Evolutionary conservation across 108 stramenopile genomes (phyloP).

Genomic region (Pelagomonas calceolata): DNA sequence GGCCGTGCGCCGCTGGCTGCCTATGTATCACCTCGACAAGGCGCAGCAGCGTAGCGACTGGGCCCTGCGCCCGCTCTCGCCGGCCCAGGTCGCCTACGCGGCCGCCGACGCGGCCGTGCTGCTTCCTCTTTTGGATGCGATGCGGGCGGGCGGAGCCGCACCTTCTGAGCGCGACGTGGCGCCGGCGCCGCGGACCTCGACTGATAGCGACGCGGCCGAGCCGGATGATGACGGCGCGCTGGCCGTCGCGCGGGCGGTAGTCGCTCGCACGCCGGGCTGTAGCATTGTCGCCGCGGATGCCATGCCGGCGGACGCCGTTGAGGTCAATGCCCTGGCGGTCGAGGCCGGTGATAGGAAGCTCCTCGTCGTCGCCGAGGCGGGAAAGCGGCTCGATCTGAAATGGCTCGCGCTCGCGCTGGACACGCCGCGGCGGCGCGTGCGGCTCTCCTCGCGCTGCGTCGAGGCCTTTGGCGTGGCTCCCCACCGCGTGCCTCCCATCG

Average conservation of each 20-base stretch:
- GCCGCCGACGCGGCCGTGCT: neutral
- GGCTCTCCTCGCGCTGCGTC: neutral
- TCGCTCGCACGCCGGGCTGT: too few relatives aligned
- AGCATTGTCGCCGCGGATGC: neutral
- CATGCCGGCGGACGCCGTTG: neutral
- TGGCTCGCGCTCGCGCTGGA: neutral
- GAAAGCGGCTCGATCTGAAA: neutral
- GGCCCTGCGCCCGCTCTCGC: neutral
- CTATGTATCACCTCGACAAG: neutral
- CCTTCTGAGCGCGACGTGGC: too few relatives aligned
- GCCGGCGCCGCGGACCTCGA: too few relatives aligned
- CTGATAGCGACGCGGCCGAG: too few relatives aligned
- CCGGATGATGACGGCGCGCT: too few relatives aligned
- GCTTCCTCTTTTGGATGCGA: neutral
- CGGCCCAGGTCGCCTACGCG: neutral
- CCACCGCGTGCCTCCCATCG: neutral
- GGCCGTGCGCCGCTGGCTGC: too few relatives aligned
- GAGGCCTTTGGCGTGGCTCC: neutral
- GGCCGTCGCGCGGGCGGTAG: too few relatives aligned
- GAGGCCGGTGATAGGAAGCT: neutral
- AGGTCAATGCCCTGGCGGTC: neutral
- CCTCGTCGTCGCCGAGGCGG: neutral
- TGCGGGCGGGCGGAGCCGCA: too few relatives aligned
- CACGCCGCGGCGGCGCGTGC: neutral
- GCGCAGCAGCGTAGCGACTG: neutral